Evolutionary conservation across 345 rosid genomes (phyloP).

Genomic region (Hibiscus tridactylites): DNA sequence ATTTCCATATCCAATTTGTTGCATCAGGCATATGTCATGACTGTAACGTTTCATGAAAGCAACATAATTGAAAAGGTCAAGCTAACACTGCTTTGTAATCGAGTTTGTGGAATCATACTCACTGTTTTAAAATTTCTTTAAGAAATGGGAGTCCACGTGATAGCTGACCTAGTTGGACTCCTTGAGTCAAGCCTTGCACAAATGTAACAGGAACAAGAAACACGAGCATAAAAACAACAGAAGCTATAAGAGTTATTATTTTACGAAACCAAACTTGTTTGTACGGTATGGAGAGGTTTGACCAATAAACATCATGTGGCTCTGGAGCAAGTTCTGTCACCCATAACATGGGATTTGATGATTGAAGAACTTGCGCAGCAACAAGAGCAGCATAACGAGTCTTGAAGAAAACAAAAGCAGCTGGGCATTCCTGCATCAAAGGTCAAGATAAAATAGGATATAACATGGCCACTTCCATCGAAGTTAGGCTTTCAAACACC

Average conservation of each 20-base stretch:
- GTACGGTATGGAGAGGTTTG: slow-evolving; percentile 73
- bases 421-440: slow-evolving; percentile 63
- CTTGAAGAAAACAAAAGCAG: slow-evolving; percentile 89
- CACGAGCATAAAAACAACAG: slow-evolving; percentile 64
- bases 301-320: slow-evolving; percentile 89
- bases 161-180: slow-evolving; percentile 51
- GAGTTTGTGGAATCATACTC: slow-evolving; percentile 24
- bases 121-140: slow-evolving; percentile 46
- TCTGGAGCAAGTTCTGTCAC: slow-evolving; percentile 87
- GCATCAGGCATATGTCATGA: slow-evolving; percentile 7
- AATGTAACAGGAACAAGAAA: slow-evolving; percentile 73
- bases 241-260: slow-evolving; percentile 53
- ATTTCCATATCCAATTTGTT: background rate
- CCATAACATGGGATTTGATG: slow-evolving; percentile 93
- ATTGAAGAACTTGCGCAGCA: slow-evolving; percentile 73
- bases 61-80: background rate
- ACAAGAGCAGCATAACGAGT: slow-evolving; percentile 78
- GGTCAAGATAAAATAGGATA: background rate
- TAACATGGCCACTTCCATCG: background rate
- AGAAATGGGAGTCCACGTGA: slow-evolving; percentile 58
- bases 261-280: slow-evolving; percentile 83
- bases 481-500: background rate
- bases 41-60: background rate
- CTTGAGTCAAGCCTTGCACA: slow-evolving; percentile 81
- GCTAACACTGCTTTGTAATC: background rate